Evolutionary conservation across 2,329 filamentous ascomycete genomes (phyloP).

Genomic region (Hypoxylon sp.): DNA sequence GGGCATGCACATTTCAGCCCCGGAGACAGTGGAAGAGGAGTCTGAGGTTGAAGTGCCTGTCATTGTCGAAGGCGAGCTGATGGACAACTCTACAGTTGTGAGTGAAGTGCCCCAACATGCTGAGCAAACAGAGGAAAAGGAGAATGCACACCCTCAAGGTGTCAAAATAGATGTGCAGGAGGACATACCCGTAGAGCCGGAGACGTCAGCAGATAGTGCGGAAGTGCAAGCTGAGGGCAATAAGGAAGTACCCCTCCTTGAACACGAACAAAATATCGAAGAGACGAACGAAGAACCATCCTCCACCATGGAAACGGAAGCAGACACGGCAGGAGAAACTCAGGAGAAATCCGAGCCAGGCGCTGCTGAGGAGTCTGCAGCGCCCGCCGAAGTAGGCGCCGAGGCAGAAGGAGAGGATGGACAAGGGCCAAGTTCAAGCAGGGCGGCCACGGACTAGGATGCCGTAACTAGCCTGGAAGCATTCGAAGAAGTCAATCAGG

Average conservation of each 20-base stretch:
- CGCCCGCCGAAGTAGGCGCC: constrained; percentile 10
- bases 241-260: constrained; percentile 43
- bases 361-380: constrained; percentile 6
- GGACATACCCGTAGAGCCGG: constrained; percentile 38
- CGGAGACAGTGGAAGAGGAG: constrained; percentile 71
- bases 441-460: constrained; percentile 45
- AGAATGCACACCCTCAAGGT: constrained; percentile 29
- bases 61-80: constrained; percentile 56
- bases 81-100: constrained; percentile 44
- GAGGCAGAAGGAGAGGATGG: constrained; percentile 23
- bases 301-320: constrained; percentile 45
- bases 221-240: constrained; percentile 33
- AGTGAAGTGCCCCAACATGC: constrained; percentile 38
- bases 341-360: background rate
- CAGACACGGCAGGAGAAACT: constrained; percentile 29
- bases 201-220: constrained; percentile 35
- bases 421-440: constrained; percentile 34
- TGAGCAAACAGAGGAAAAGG: constrained; percentile 32
- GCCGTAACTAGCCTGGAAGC: constrained; percentile 37
- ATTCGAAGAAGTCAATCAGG: constrained; percentile 35
- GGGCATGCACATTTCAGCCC: constrained; percentile 60
- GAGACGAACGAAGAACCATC: constrained; percentile 45
- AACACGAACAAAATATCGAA: constrained; percentile 45
- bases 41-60: constrained; percentile 55
- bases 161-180: constrained; percentile 43